phyloP scores from a whole-genome alignment of 306 rosid genomes.

The Quercus parvula region DNA sequence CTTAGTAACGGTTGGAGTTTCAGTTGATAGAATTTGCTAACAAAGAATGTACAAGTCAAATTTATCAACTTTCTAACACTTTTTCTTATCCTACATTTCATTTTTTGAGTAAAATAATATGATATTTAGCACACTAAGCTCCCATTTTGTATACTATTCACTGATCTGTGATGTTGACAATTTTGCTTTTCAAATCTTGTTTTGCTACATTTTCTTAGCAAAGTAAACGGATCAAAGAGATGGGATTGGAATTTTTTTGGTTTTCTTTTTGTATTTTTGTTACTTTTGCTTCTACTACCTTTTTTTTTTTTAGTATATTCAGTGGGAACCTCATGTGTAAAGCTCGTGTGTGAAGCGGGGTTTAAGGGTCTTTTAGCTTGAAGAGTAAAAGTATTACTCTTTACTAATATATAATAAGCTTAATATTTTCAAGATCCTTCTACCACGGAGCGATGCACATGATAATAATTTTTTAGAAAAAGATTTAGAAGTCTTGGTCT shows the following conservation, averaged over 20 bases:
- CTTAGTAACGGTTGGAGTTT: too few relatives aligned
- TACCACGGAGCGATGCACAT: slow-evolving; percentile 43
- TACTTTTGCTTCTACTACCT: background rate
- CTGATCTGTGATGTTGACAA: background rate
- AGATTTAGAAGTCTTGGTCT: background rate
- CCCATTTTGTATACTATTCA: too few relatives aligned
- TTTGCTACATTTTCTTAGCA: slow-evolving; percentile 4
- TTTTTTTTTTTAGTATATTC: background rate
- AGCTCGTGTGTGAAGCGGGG: slow-evolving; percentile 56
- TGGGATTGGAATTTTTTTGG: background rate
- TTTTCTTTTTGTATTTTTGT: background rate
- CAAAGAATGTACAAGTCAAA: too few relatives aligned
- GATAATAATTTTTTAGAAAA: background rate
- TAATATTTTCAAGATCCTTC: slow-evolving; percentile 22
- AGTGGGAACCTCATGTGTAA: slow-evolving; percentile 1
- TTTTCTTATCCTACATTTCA: background rate
- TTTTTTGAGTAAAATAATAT: background rate
- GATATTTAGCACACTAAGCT: too few relatives aligned
- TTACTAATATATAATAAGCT: slow-evolving; percentile 23
- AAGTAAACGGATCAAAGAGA: slow-evolving; percentile 15
- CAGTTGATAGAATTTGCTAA: too few relatives aligned
- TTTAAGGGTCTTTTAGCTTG: slow-evolving; percentile 62
- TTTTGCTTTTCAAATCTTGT: background rate
- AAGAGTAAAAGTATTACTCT: slow-evolving; percentile 18
- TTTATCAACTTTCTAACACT: too few relatives aligned